Conservation (phyloP, 208 protist genomes). For the Acanthamoeba lenticulata region DNA sequence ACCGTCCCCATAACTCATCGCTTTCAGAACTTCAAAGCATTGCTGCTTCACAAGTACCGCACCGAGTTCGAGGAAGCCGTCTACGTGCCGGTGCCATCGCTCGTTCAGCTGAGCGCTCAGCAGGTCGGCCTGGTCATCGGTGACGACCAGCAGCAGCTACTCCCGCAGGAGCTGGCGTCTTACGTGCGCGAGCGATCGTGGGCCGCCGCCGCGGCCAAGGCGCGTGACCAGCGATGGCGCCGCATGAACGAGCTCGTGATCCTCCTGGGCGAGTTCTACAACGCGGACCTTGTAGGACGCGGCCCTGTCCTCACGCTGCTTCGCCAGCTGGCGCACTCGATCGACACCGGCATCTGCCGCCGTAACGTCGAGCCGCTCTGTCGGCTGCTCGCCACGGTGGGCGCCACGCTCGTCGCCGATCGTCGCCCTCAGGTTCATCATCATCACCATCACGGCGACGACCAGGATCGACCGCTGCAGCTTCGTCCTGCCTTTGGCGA, state of each 20-base stretch:
- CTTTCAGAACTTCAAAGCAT: neutral
- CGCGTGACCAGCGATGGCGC: neutral
- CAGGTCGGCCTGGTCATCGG: neutral
- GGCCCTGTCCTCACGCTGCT: neutral
- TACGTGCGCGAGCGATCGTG: neutral
- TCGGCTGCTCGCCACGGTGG: neutral
- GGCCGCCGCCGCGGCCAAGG: neutral
- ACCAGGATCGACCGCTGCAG: too few species aligned
- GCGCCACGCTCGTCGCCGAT: neutral
- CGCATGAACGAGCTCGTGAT: neutral
- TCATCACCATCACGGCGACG: neutral
- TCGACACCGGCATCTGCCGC: neutral
- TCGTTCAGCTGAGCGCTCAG: neutral
- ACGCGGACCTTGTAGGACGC: neutral
- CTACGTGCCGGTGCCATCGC: neutral
- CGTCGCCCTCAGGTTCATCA: neutral
- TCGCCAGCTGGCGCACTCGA: neutral
- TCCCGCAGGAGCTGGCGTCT: neutral
- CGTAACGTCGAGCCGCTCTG: slow-evolving; percentile 14
- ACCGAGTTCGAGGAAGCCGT: neutral
- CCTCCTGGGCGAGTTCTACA: slow-evolving; percentile 8
- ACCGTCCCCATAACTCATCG: neutral
- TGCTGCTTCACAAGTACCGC: neutral
- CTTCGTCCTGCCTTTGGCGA: too few species aligned
- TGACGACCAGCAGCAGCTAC: neutral